A percentile compares a stretch with the other conserved stretches of the same genome.
phyloP scores from a whole-genome alignment of 2,329 filamentous ascomycete genomes.

The Exophiala phaeomuriformis region DNA sequence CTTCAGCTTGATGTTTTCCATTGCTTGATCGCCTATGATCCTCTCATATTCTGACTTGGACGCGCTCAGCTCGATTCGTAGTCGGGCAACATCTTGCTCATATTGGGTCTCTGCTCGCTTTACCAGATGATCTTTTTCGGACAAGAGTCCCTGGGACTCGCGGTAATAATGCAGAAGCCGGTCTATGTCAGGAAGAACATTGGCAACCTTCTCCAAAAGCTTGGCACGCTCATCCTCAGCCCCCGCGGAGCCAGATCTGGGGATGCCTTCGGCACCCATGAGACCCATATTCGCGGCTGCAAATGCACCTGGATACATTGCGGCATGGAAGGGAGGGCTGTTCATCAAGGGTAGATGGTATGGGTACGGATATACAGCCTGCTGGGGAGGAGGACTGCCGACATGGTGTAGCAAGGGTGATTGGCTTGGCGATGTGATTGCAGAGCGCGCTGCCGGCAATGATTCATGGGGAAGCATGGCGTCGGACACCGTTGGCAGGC shows the following conservation, averaged over 20 bases:
- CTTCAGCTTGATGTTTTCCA: slow-evolving; percentile 19
- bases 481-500: slow-evolving; percentile 14
- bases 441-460: slow-evolving; percentile 5
- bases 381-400: slow-evolving; percentile 15
- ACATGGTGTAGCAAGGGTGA: slow-evolving; percentile 18
- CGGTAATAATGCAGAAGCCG: slow-evolving; percentile 42
- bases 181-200: slow-evolving; percentile 42
- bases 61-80: slow-evolving; percentile 45
- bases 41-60: slow-evolving; percentile 37
- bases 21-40: slow-evolving; percentile 27
- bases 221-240: slow-evolving; percentile 17
- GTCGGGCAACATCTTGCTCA: slow-evolving; percentile 41
- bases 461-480: neutral
- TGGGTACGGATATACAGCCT: slow-evolving; percentile 11
- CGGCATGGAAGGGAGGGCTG: slow-evolving; percentile 9
- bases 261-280: slow-evolving; percentile 5
- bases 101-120: slow-evolving; percentile 45
- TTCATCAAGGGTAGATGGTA: slow-evolving; percentile 10
- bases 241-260: slow-evolving; percentile 12
- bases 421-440: slow-evolving; percentile 15
- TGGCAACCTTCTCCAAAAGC: slow-evolving; percentile 36
- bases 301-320: slow-evolving; percentile 14
- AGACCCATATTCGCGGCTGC: slow-evolving; percentile 3
- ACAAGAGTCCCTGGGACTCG: slow-evolving; percentile 45
- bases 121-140: slow-evolving; percentile 43